phyloP scores from a whole-genome alignment of 768 basidiomycete species.

The Suillus decipiens region DNA sequence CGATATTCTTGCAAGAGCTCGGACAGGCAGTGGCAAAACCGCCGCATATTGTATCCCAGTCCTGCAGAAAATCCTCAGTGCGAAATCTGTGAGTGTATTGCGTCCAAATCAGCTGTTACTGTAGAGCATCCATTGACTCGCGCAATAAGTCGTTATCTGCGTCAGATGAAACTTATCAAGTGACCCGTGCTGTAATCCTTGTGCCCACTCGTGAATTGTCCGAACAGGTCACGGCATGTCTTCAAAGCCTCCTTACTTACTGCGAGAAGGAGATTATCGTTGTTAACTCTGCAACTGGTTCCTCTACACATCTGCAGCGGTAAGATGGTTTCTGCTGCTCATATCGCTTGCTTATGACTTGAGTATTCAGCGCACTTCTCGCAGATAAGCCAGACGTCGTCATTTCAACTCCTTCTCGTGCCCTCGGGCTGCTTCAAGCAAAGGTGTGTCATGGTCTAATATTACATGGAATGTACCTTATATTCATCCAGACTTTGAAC shows the following conservation, averaged over 20 bases:
- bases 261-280: conserved; percentile 75
- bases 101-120: not conserved
- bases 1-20: conserved; percentile 91
- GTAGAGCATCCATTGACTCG: not conserved
- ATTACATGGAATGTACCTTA: conserved; percentile 7
- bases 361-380: conserved; percentile 45
- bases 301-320: conserved; percentile 72
- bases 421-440: conserved; percentile 65
- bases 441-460: conserved; percentile 47
- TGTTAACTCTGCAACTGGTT: conserved; percentile 77
- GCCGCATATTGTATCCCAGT: conserved; percentile 93
- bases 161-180: conserved; percentile 45
- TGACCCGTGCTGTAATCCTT: conserved; percentile 75
- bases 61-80: conserved; percentile 81
- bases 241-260: conserved; percentile 68
- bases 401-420: conserved; percentile 76
- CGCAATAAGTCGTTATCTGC: conserved; percentile 38
- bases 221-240: conserved; percentile 79
- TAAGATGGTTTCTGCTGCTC: conserved; percentile 28
- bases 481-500: conserved; percentile 54
- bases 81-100: conserved; percentile 66
- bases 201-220: conserved; percentile 93
- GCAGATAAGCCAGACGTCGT: conserved; percentile 80
- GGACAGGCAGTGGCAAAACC: conserved; percentile 97
- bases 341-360: conserved; percentile 6